A percentile compares a stretch with the other conserved stretches of the same genome.
These are phyloP conservation scores for Dalechampia spathulata DNA, from an alignment of 441 rosid species.

Conservation along the genomic window DNA sequence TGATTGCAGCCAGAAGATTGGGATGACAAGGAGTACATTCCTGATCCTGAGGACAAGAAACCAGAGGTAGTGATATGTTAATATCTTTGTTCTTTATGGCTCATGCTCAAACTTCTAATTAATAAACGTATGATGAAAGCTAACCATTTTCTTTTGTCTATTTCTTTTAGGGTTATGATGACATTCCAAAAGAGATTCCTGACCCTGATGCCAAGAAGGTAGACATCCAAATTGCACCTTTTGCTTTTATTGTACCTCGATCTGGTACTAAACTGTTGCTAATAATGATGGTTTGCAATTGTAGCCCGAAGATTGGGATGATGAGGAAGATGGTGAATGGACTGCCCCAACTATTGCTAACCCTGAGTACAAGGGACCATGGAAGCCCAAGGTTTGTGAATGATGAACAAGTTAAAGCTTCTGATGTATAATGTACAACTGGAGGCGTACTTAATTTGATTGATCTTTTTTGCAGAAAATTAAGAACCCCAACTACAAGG, in stretches of 20 bases:
- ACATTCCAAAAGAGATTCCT: constrained; percentile 81
- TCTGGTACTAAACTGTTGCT: background rate
- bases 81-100: background rate
- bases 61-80: constrained; percentile 47
- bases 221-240: constrained; percentile 1
- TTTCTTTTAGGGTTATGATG: constrained; percentile 67
- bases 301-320: constrained; percentile 98
- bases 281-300: constrained; percentile 3
- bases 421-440: background rate
- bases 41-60: constrained; percentile 90
- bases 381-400: constrained; percentile 72
- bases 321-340: constrained; percentile 97
- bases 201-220: constrained; percentile 91
- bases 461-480: constrained; percentile 54
- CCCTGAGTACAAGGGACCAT: constrained; percentile 92
- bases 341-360: constrained; percentile 74
- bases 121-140: background rate
- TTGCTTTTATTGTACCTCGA: no score
- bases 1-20: constrained; percentile 90
- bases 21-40: constrained; percentile 82
- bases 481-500: constrained; percentile 90
- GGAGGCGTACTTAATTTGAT: background rate
- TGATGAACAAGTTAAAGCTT: background rate
- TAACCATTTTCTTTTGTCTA: background rate
- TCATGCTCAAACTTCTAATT: no score